Conservation (phyloP, 2,329 filamentous ascomycete genomes). For the Phialophora chinensis region DNA sequence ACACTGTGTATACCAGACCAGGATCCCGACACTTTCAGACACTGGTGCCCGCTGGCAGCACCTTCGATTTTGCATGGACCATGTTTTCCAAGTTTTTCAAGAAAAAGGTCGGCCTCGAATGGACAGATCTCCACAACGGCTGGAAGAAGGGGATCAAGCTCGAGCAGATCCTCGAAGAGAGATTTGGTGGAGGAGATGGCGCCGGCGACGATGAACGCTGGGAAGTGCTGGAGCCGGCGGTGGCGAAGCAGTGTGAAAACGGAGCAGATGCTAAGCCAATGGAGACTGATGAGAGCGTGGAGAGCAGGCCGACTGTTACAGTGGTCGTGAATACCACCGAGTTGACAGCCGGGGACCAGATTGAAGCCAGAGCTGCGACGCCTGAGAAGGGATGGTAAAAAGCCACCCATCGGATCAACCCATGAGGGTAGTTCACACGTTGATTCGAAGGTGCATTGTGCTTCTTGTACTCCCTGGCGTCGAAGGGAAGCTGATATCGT, state of each 20-base stretch:
- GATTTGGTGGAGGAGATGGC: conserved; percentile 21
- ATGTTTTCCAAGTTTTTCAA: conserved; percentile 65
- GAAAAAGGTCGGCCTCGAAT: conserved; percentile 63
- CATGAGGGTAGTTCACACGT: neutral
- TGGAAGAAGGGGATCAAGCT: conserved; percentile 34
- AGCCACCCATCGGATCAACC: neutral
- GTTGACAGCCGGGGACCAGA: conserved; percentile 39
- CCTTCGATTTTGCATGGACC: conserved; percentile 51
- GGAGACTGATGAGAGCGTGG: conserved; percentile 38
- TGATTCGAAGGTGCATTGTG: neutral
- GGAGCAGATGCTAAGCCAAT: neutral
- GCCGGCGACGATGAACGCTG: conserved; percentile 18
- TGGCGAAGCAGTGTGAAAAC: conserved; percentile 37
- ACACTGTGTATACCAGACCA: conserved; percentile 54
- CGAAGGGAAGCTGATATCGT: neutral
- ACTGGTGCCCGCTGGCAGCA: conserved; percentile 44
- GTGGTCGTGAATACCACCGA: conserved; percentile 22
- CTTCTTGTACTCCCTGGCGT: neutral
- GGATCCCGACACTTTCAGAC: conserved; percentile 44
- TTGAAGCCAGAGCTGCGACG: conserved; percentile 41
- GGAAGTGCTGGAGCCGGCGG: conserved; percentile 17
- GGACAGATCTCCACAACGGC: conserved; percentile 55
- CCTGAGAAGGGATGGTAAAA: conserved; percentile 29
- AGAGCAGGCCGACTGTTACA: conserved; percentile 24
- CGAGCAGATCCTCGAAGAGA: conserved; percentile 25